phyloP scores from a whole-genome alignment of 768 basidiomycete genomes.

The Hydnomerulius pinastri region DNA sequence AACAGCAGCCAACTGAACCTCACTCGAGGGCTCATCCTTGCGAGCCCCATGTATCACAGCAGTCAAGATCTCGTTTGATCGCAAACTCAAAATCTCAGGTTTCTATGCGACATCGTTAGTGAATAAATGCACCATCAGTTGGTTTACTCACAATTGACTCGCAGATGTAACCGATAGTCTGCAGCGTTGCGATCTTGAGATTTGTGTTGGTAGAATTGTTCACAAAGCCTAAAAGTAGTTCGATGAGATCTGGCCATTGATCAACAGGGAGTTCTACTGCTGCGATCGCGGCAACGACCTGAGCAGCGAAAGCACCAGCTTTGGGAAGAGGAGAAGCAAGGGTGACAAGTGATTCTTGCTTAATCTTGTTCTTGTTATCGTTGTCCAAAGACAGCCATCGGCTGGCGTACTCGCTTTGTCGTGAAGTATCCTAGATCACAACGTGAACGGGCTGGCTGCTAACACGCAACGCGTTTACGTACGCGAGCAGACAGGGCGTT shows the following conservation, averaged over 20 bases:
- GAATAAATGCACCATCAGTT: constrained; percentile 3
- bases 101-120: constrained; percentile 51
- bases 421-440: constrained; percentile 60
- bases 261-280: constrained; percentile 86
- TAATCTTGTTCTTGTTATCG: constrained; percentile 76
- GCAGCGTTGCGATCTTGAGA: constrained; percentile 83
- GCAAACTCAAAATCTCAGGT: constrained; percentile 85
- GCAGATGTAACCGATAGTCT: constrained; percentile 97
- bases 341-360: constrained; percentile 81
- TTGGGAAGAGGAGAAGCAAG: constrained; percentile 71
- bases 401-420: constrained; percentile 73
- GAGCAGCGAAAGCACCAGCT: constrained; percentile 86
- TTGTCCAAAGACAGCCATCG: constrained; percentile 81
- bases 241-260: constrained; percentile 91
- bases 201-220: constrained; percentile 72
- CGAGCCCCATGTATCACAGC: constrained; percentile 98
- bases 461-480: constrained; percentile 40
- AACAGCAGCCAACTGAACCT: constrained; percentile 93
- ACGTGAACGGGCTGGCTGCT: constrained; percentile 17
- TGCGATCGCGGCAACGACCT: constrained; percentile 93
- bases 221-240: constrained; percentile 83
- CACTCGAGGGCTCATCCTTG: constrained; percentile 88
- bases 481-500: constrained; percentile 91
- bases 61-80: constrained; percentile 96
- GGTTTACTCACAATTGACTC: constrained; percentile 81